A percentile compares a stretch with the other conserved stretches of the same genome.
Evolutionary conservation across 805 yeast species (phyloP).

Genomic region (Peterozyma toletana): DNA sequence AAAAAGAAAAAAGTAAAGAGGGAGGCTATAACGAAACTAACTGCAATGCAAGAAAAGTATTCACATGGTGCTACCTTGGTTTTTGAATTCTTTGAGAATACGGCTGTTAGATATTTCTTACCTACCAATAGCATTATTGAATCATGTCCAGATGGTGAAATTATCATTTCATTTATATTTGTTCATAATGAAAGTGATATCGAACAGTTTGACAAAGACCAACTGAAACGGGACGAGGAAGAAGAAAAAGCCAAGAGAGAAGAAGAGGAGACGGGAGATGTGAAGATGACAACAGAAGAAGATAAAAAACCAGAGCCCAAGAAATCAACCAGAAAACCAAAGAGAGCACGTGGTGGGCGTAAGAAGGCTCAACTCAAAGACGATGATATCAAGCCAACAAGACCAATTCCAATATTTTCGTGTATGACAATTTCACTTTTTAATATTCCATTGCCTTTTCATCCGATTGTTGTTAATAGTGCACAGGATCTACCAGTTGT

Average conservation of each 20-base stretch:
- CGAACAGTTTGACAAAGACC: slow-evolving; percentile 17
- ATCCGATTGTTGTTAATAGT: slow-evolving; percentile 61
- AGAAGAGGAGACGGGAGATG: slow-evolving; percentile 21
- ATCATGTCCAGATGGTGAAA: slow-evolving; percentile 32
- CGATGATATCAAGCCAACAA: slow-evolving; percentile 29
- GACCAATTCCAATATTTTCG: slow-evolving; percentile 42
- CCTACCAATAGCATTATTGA: slow-evolving; percentile 79
- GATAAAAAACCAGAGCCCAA: slow-evolving; percentile 10
- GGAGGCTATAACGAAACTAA: slow-evolving; percentile 42
- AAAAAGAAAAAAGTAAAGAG: slow-evolving; percentile 14
- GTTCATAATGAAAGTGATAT: slow-evolving; percentile 44
- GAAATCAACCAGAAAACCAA: slow-evolving; percentile 10
- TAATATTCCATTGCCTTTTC: slow-evolving; percentile 59
- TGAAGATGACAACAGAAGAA: slow-evolving; percentile 11
- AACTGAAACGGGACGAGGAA: slow-evolving; percentile 12
- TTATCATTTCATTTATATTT: slow-evolving; percentile 40
- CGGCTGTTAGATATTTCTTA: slow-evolving; percentile 62
- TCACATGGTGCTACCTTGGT: slow-evolving; percentile 64
- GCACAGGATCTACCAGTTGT: slow-evolving; percentile 52
- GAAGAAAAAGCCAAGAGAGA: slow-evolving; percentile 18
- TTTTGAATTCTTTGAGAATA: slow-evolving; percentile 78
- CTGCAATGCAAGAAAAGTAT: slow-evolving; percentile 74
- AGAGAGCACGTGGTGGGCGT: slow-evolving; percentile 10
- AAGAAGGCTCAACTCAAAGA: slow-evolving; percentile 16
- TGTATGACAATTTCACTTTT: slow-evolving; percentile 60